Base-by-base conservation (phyloP, 306 rosid genomes). In the Cercis canadensis region DNA sequence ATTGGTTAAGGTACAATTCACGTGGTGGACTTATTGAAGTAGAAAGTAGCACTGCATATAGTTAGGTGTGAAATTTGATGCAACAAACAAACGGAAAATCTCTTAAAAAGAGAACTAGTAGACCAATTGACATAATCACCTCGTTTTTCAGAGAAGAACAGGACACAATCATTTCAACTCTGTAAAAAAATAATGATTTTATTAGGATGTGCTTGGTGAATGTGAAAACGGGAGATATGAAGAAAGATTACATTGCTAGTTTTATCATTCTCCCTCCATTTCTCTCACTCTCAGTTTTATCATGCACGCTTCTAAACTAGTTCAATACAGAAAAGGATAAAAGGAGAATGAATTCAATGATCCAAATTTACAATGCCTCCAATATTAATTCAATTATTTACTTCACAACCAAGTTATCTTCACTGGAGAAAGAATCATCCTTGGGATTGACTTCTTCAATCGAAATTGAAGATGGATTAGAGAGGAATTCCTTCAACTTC, bases 401-500 rank as follows among this genome's bases (percentile, higher is more conserved):
- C 39, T 58, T 74, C 31, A 44, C 53, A 73, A 69, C 70, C 32
- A 49, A 70, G 52, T 29, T 69, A 29, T 55, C 55, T 5, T 31
- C 44, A 19, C 41, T 43, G 2, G 4, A 17, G 31, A 61, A 51
- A 54, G 67, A 47, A 65, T 43, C 14, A 58, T 21, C 46, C 62
- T 75, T 67, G 62, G 31, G 61, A 49, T 49, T 41, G 55, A 37
- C 47, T 46, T 75, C 52, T 19, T 79, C 83, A 32, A 54, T 57
- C 65, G 67, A 43, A 2, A 60, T 24, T 31, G 76, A 79, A 4
- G 82, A 60, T 70, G 89, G 69, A 72, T 72, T 85, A 11, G 75
- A 70, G 69, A 94, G 77, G 70, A 83, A 85, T 29, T 89, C 96
- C 88, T 89, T 89, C 78, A 94, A 70, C 58, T 70, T 85, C 2